Base-by-base conservation (phyloP, 2,329 filamentous ascomycete genomes). In the Sclerotinia glacialis region DNA sequence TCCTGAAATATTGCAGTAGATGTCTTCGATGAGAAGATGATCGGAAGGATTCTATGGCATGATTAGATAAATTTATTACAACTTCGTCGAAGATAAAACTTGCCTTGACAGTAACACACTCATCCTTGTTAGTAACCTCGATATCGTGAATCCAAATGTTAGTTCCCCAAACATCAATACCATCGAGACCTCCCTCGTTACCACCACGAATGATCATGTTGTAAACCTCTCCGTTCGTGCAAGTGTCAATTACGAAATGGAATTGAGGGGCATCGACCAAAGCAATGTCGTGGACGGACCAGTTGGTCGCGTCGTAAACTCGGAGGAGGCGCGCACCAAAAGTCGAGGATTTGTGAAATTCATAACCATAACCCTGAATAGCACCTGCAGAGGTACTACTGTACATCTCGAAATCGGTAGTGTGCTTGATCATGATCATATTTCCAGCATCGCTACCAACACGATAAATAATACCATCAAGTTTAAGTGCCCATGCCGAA, bases 1-100 rank as follows among this genome's bases (percentile, higher is more conserved):
- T 21, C 84, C 85, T 23, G 80, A 83, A 80, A 81, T 84, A 77
- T 87, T 87, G 78, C 85, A 87, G 77, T 86, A 85, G 68, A 87
- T 80, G 69, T 83, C 83, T 72, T 88, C 85, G 55, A 87, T 76
- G n/a, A 86, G 78, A 47, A 86, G 80, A 74, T 86, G 81, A 65
- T 80, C 83, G 83, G 70, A 84, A 79, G 7, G 83, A 74, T 85
- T 83, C 80, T 72, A 34, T 49, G 4, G 12, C 3, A n/a, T 28
- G n/a, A 34, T 69, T 62, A 69, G 68, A 18, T 60, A 58, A 34
- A 14, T 63, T 49, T 77, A 72, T 85, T 9, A 31, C n/a, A 31
- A 2, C 6, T 34, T 47, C 14, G 11, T 47, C 21, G 55, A 40
- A 28, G 14, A 40, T 16, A 53, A 46, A 50, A 47, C 64, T 82